These are phyloP conservation scores for Abelmoschus esculentus DNA, from an alignment of 345 rosid species.

Conservation along the genomic window DNA sequence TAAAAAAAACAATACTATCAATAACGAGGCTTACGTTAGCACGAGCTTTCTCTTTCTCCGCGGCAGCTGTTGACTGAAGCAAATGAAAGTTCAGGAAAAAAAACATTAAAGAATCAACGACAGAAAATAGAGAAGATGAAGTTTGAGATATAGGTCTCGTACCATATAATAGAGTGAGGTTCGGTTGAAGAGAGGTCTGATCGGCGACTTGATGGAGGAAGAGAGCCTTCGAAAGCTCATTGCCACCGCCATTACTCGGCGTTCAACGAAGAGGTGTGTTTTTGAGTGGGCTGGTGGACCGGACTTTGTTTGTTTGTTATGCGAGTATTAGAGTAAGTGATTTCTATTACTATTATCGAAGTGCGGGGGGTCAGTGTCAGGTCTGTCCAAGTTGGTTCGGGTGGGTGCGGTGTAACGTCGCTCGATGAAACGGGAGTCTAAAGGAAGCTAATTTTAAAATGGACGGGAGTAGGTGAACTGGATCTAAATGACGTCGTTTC, in stretches of 20 bases:
- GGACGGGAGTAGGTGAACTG: too few relatives aligned
- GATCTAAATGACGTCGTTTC: too few relatives aligned
- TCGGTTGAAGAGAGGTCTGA: slow-evolving; percentile 30
- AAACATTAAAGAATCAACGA: neutral
- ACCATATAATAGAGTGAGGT: slow-evolving; percentile 44
- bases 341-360: too few relatives aligned
- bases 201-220: slow-evolving; percentile 36
- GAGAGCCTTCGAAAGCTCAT: slow-evolving; percentile 68
- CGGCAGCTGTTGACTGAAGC: slow-evolving; percentile 57
- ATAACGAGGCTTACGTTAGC: slow-evolving; percentile 39
- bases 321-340: too few relatives aligned
- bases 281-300: slow-evolving; percentile 12
- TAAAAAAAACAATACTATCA: neutral
- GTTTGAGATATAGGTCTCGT: neutral
- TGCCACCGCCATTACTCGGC: slow-evolving; percentile 29
- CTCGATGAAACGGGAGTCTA: too few relatives aligned
- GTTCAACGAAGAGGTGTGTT: neutral
- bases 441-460: too few relatives aligned
- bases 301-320: neutral
- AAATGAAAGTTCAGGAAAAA: neutral
- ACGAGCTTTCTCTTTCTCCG: slow-evolving; percentile 50
- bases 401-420: too few relatives aligned
- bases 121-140: neutral
- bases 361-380: too few relatives aligned
- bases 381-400: too few relatives aligned